Conservation (phyloP, 805 yeast species). For the Candida ortonii region DNA sequence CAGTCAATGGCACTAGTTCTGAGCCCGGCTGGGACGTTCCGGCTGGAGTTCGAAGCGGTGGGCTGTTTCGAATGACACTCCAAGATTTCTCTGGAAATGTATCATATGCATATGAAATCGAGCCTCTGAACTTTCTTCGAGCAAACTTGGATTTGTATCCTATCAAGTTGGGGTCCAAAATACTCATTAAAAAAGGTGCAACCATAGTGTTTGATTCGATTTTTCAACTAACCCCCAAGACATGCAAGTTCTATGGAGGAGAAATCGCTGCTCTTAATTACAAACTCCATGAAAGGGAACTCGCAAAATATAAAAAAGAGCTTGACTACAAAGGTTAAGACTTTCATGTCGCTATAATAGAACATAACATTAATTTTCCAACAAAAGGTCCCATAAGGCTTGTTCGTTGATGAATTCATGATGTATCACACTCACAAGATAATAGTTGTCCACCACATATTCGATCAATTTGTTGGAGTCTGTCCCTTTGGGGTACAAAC, state of each 20-base stretch:
- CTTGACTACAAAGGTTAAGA: slow-evolving; percentile 19
- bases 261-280: slow-evolving; percentile 27
- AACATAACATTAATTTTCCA: slow-evolving; percentile 25
- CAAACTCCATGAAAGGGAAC: slow-evolving; percentile 32
- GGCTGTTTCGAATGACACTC: slow-evolving; percentile 51
- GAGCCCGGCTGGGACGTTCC: slow-evolving; percentile 5
- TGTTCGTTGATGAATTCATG: slow-evolving; percentile 74
- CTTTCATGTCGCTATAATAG: background rate
- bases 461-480: slow-evolving; percentile 61
- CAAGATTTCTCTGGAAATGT: slow-evolving; percentile 51
- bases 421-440: slow-evolving; percentile 80
- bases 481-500: slow-evolving; percentile 61
- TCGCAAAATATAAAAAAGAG: slow-evolving; percentile 36
- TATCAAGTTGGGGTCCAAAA: slow-evolving; percentile 54
- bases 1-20: slow-evolving; percentile 36
- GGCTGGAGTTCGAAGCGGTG: too few relatives aligned
- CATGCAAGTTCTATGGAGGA: slow-evolving; percentile 30
- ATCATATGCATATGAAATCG: slow-evolving; percentile 57
- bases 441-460: slow-evolving; percentile 57
- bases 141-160: slow-evolving; percentile 28
- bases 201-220: slow-evolving; percentile 46
- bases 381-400: slow-evolving; percentile 72
- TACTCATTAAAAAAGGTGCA: slow-evolving; percentile 50
- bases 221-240: slow-evolving; percentile 30
- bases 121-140: slow-evolving; percentile 48